phyloP scores from a whole-genome alignment of 176 grass and related monocot species.

The Ananas comosus region DNA sequence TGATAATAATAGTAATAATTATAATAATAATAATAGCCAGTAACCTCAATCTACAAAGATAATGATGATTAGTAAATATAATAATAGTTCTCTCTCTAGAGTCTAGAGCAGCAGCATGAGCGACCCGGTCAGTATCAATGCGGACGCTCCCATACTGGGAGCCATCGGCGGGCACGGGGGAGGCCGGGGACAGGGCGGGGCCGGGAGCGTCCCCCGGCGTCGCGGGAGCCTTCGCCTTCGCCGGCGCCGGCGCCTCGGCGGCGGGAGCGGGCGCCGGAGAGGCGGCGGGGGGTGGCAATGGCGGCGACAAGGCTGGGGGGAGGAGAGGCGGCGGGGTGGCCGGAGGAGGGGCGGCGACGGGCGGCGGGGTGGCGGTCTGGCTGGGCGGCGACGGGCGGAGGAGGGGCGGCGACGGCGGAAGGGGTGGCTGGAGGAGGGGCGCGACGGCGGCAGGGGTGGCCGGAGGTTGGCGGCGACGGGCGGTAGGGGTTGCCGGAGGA shows the following conservation, averaged over 20 bases:
- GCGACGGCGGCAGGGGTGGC: slow-evolving; percentile 25
- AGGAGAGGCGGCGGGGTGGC: not conserved
- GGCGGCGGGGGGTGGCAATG: slow-evolving; percentile 8
- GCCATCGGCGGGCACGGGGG: not conserved
- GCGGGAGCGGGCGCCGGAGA: slow-evolving; percentile 22
- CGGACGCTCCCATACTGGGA: not conserved
- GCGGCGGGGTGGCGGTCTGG: slow-evolving; percentile 14
- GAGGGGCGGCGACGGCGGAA: slow-evolving; percentile 14
- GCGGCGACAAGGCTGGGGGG: slow-evolving; percentile 11
- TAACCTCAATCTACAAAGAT: too few relatives aligned
- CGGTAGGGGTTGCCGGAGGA: slow-evolving; percentile 15
- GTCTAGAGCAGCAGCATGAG: too few relatives aligned
- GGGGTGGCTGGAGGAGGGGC: slow-evolving; percentile 32
- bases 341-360: slow-evolving; percentile 17
- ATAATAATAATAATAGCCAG: too few relatives aligned
- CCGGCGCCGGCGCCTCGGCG: slow-evolving; percentile 6
- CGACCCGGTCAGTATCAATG: too few relatives aligned
- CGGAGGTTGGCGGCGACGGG: slow-evolving; percentile 16
- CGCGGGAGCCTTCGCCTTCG: not conserved
- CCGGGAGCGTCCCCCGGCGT: not conserved
- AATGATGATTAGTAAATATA: too few relatives aligned
- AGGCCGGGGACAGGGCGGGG: not conserved
- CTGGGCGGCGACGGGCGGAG: slow-evolving; percentile 16
- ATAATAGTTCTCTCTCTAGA: too few relatives aligned
- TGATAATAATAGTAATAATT: too few relatives aligned